These are phyloP conservation scores for Pezicula neosporulosa DNA, from an alignment of 2,329 filamentous ascomycete genomes.

Conservation along the genomic window DNA sequence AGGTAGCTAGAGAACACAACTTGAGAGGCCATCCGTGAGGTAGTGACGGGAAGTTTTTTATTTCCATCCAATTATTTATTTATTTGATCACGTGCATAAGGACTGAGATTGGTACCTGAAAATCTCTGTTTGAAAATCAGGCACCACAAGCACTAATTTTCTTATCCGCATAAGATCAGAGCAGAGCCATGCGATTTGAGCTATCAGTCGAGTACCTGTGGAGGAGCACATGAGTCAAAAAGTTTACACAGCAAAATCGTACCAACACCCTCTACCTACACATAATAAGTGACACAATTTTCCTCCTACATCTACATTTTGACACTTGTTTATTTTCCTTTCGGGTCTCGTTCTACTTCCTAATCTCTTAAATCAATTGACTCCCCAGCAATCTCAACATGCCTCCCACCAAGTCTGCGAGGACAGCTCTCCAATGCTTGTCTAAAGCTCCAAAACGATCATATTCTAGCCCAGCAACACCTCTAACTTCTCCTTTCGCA, in stretches of 20 bases:
- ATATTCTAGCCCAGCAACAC: constrained; percentile 17
- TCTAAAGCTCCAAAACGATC: constrained; percentile 15
- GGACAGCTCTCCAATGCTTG: constrained; percentile 17
- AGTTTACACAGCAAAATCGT: neutral
- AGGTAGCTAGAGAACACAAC: no score
- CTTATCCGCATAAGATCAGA: neutral
- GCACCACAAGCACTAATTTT: neutral
- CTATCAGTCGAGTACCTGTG: no score
- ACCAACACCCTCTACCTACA: no score
- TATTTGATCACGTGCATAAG: no score
- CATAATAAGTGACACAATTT: no score
- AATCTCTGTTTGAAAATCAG: neutral
- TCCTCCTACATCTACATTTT: no score
- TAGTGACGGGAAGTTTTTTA: no score
- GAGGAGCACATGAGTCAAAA: constrained; percentile 1
- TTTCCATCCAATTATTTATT: no score
- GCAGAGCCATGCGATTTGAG: no score
- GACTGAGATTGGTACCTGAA: no score
- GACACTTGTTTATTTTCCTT: neutral
- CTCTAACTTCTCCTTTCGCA: constrained; percentile 43
- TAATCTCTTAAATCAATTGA: constrained; percentile 9
- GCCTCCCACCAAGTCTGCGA: constrained; percentile 18
- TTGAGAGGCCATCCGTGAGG: neutral
- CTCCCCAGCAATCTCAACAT: constrained; percentile 10
- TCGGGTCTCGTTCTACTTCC: neutral